These are phyloP conservation scores for Debaryomycetaceae sp. DNA, from an alignment of 1,139 yeast species.

Conservation along the genomic window DNA sequence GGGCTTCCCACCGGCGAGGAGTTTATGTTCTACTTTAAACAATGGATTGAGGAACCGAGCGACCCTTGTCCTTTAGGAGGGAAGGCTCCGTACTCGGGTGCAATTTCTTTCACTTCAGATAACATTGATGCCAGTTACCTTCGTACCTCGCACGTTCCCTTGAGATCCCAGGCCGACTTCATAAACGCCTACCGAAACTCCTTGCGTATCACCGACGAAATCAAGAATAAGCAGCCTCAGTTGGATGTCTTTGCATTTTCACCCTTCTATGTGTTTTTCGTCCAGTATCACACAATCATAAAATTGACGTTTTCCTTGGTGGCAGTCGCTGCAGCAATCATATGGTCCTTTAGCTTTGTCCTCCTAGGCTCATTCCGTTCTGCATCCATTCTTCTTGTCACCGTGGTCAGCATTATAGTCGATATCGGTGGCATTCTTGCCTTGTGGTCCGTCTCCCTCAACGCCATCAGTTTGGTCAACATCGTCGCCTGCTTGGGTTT, in stretches of 20 bases:
- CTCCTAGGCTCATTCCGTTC: slow-evolving; percentile 67
- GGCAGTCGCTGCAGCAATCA: slow-evolving; percentile 51
- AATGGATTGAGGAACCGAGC: slow-evolving; percentile 84
- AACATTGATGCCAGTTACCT: slow-evolving; percentile 60
- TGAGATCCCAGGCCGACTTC: slow-evolving; percentile 80
- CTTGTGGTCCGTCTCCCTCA: slow-evolving; percentile 69
- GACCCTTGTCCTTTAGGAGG: slow-evolving; percentile 97
- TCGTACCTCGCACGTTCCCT: slow-evolving; percentile 77
- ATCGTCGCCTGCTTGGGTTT: slow-evolving; percentile 86
- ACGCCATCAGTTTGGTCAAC: slow-evolving; percentile 88
- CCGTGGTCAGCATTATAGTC: slow-evolving; percentile 62
- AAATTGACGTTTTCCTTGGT: slow-evolving; percentile 55
- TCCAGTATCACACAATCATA: slow-evolving; percentile 72
- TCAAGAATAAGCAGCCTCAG: slow-evolving; percentile 38
- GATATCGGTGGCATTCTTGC: slow-evolving; percentile 82
- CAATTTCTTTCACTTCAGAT: slow-evolving; percentile 45
- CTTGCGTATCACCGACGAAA: slow-evolving; percentile 60
- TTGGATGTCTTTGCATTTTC: slow-evolving; percentile 82
- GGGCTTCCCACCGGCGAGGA: slow-evolving; percentile 79
- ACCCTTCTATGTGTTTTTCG: slow-evolving; percentile 88
- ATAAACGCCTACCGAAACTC: slow-evolving; percentile 78
- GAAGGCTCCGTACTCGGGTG: slow-evolving; percentile 78
- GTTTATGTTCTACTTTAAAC: slow-evolving; percentile 67
- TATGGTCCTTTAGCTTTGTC: slow-evolving; percentile 52
- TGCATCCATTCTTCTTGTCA: slow-evolving; percentile 52